Conservation (phyloP, 208 protist species). For the Leishmania gerbilli region DNA sequence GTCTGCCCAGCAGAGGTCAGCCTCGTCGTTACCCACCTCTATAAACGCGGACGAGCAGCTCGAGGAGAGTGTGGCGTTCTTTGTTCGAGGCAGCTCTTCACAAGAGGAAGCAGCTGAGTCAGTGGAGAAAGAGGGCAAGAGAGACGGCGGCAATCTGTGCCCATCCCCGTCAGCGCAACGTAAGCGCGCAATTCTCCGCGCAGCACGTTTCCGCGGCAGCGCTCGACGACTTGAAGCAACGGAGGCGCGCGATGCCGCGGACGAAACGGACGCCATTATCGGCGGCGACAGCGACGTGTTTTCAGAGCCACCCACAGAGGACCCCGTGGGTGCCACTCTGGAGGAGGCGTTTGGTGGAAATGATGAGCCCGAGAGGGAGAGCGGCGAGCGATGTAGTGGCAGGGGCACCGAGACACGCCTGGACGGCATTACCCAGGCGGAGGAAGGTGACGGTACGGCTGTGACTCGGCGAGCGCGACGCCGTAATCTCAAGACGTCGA, state of each 20-base stretch:
- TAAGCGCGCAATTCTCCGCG: not conserved
- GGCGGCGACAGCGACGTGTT: not conserved
- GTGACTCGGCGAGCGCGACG: not conserved
- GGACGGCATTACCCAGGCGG: not conserved
- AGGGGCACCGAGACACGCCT: not conserved
- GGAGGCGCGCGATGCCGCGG: not conserved
- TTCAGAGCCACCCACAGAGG: constrained; percentile 7
- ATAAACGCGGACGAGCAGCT: not conserved
- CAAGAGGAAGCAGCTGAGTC: not conserved
- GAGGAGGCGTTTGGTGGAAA: not conserved
- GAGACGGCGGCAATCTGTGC: not conserved
- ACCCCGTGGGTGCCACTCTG: not conserved
- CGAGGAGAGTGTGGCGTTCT: too few species aligned
- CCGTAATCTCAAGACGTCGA: not conserved
- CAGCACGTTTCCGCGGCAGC: not conserved
- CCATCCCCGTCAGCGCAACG: not conserved
- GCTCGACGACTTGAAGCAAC: not conserved
- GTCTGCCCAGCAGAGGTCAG: not conserved
- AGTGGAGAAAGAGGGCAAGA: not conserved
- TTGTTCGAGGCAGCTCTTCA: not conserved
- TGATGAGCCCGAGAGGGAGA: not conserved
- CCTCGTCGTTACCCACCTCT: not conserved
- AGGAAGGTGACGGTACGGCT: not conserved
- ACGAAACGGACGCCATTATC: not conserved
- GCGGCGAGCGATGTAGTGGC: not conserved